A percentile compares a stretch with the other conserved stretches of the same genome.
Conservation (phyloP, 2,329 filamentous ascomycete species). For the Penicillium polonicum region DNA sequence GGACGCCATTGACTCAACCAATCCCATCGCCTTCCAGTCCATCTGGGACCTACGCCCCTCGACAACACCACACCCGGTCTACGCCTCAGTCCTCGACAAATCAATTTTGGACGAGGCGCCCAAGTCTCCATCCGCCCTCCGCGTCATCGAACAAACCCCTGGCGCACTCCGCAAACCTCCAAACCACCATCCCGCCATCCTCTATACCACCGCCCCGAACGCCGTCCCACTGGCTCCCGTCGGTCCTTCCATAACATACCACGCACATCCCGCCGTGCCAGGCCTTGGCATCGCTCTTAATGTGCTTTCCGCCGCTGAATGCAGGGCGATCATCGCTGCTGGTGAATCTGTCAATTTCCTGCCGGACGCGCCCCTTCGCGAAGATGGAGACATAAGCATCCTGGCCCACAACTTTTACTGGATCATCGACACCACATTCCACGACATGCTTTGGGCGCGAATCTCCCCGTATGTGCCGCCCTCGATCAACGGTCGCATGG, state of each 20-base stretch:
- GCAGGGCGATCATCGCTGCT: constrained; percentile 64
- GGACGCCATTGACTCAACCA: constrained; percentile 34
- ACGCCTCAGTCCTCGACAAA: constrained; percentile 59
- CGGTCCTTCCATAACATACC: constrained; percentile 51
- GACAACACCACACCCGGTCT: constrained; percentile 48
- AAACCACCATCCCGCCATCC: constrained; percentile 64
- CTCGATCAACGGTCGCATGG: constrained; percentile 55
- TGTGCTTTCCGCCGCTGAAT: constrained; percentile 62
- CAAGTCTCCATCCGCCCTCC: constrained; percentile 41
- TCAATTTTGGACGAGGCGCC: constrained; percentile 49
- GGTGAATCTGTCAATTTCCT: constrained; percentile 65
- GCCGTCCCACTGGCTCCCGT: constrained; percentile 53
- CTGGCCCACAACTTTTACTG: constrained; percentile 74
- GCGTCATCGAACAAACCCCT: constrained; percentile 61
- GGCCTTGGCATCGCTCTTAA: constrained; percentile 60
- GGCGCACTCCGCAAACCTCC: constrained; percentile 64
- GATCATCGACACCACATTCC: constrained; percentile 64
- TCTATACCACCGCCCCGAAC: constrained; percentile 61
- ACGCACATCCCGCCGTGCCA: constrained; percentile 63
- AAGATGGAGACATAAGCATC: constrained; percentile 64
- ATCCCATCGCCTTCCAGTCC: constrained; percentile 58
- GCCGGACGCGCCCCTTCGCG: constrained; percentile 65
- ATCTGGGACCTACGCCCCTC: constrained; percentile 60
- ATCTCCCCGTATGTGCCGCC: constrained; percentile 59
- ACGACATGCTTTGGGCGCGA: constrained; percentile 62